Base-by-base conservation (phyloP, 1,139 yeast genomes). In the Taphrina wiesneri region DNA sequence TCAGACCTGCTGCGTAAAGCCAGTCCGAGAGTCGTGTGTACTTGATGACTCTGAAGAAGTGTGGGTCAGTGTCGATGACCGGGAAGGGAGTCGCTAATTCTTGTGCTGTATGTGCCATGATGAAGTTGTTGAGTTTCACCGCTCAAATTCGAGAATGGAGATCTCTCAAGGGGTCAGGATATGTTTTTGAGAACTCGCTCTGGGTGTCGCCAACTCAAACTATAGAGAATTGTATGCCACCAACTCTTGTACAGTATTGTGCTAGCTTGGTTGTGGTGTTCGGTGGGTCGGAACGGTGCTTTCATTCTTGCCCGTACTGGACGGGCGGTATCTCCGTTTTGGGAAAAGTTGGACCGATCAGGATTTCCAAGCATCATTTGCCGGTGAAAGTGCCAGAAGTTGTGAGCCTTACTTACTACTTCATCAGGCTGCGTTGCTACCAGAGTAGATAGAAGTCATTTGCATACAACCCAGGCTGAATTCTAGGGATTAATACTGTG, bases 61-160 rank as follows among this genome's bases (percentile, higher is more conserved):
- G 85, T 51, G 96, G 96, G 75, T 90, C 96, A 67, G 84, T 82
- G 75, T 90, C 96, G 74, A 90, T 90, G 69, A 79, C 74, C 76
- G 66, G 66, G 51, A 23, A 63, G 34, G 65, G 65, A 3, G 65
- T 62, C 41, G 49, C 53, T 9, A 62, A 46, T 13, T 53, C 52
- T 28, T 62, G 60, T 30, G 65, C 65, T 28, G 65, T 60, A 23
- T 60, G 64, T 17, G 64, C 64, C 64, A 60, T 60, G 19, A 15
- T 39, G 43, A 30, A 30, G 34, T n/a, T n/a, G n/a, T n/a, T n/a
- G n/a, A n/a, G n/a, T n/a, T n/a, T n/a, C n/a, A n/a, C n/a, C n/a
- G n/a, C n/a, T n/a, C n/a, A n/a, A n/a, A n/a, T n/a, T n/a, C n/a
- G n/a, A n/a, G n/a, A n/a, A n/a, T n/a, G n/a, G n/a, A n/a, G n/a